Evolutionary conservation across 2,329 filamentous ascomycete species (phyloP).

Genomic region (Ambrosiella beaveri): DNA sequence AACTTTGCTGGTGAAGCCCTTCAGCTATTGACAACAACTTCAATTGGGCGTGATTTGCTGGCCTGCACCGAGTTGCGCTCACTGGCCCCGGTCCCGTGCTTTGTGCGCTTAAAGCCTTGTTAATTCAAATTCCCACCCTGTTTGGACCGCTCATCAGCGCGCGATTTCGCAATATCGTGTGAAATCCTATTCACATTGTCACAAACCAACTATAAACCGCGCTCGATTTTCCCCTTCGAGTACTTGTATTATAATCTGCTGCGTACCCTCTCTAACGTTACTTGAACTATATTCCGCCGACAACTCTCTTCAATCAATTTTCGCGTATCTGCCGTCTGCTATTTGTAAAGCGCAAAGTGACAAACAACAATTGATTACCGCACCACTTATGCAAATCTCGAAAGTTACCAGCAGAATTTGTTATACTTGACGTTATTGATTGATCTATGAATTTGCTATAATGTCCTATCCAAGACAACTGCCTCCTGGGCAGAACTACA

Average conservation of each 20-base stretch:
- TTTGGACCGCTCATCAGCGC: neutral
- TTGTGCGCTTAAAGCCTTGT: constrained; percentile 6
- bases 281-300: no score
- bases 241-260: no score
- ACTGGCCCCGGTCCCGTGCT: neutral
- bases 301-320: neutral
- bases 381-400: neutral
- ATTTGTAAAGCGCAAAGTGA: no score
- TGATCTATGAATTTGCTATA: constrained; percentile 15
- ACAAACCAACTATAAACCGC: no score
- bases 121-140: neutral
- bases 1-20: no score
- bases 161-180: neutral
- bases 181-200: neutral
- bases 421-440: no score
- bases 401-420: neutral
- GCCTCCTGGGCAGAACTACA: constrained; percentile 19
- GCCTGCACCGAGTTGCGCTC: constrained; percentile 4
- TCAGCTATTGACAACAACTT: neutral
- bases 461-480: constrained; percentile 23
- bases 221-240: no score
- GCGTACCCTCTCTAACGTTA: no score
- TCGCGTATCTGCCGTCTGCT: neutral
- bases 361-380: neutral
- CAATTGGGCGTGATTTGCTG: neutral